These are phyloP conservation scores for Tetrapisispora arboricola DNA, from an alignment of 805 yeast species.

Conservation along the genomic window DNA sequence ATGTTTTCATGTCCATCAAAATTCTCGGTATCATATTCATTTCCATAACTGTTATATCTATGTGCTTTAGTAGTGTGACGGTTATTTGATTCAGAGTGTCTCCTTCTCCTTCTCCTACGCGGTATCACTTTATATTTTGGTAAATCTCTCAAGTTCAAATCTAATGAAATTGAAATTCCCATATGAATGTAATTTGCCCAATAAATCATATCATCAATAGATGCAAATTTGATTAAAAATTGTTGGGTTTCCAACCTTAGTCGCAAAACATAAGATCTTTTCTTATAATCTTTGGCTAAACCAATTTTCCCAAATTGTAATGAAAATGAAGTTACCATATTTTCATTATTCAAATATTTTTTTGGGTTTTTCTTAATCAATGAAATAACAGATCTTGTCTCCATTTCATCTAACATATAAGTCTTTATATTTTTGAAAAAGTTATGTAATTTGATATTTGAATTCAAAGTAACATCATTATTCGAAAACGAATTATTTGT, in stretches of 20 bases:
- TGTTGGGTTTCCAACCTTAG: slow-evolving; percentile 78
- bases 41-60: background rate
- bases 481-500: slow-evolving; percentile 15
- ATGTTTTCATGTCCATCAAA: too few relatives aligned
- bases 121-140: slow-evolving; percentile 79
- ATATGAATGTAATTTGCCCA: slow-evolving; percentile 67
- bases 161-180: slow-evolving; percentile 73
- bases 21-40: too few relatives aligned
- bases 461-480: slow-evolving; percentile 3
- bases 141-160: slow-evolving; percentile 55
- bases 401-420: slow-evolving; percentile 17
- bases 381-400: slow-evolving; percentile 14
- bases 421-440: slow-evolving; percentile 8
- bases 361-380: slow-evolving; percentile 11
- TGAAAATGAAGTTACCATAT: slow-evolving; percentile 53
- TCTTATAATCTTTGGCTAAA: slow-evolving; percentile 72
- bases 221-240: slow-evolving; percentile 52
- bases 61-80: slow-evolving; percentile 2
- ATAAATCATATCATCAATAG: slow-evolving; percentile 55
- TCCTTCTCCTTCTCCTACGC: slow-evolving; percentile 37
- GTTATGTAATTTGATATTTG: background rate
- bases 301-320: slow-evolving; percentile 80
- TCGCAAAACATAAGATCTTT: slow-evolving; percentile 48
- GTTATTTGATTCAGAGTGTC: slow-evolving; percentile 5
- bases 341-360: slow-evolving; percentile 25